Base-by-base conservation (phyloP, 2,329 filamentous ascomycete species). In the Botrytis squamosa region DNA sequence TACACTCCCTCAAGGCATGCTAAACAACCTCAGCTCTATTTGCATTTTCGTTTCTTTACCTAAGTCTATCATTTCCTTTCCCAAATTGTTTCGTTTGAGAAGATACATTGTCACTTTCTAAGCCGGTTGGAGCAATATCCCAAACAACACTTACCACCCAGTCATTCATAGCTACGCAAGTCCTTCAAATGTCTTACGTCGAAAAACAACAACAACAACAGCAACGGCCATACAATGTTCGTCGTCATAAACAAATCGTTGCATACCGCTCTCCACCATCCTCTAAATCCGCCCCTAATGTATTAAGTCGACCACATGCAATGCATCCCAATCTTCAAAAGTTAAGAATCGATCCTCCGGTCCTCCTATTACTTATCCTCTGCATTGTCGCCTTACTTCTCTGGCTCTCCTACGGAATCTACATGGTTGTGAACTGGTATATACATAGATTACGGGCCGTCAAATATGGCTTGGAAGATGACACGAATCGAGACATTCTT, bases 321-420 rank as follows among this genome's bases (percentile, higher is more conserved):
- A 68, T 57, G 49, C 49, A 68, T 33, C 66, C 66, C 36, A 68
- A 57, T n/a, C 49, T 42, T 12, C 66, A 57, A 42, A 68, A 68
- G n/a, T 49, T 68, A 33, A 68, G 66, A 42, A 68, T 68, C 10
- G 66, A 68, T 38, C n/a, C 49, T 25, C 66, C 66, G 1, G 38
- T 68, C n/a, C 66, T 68, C 9, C 18, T 68, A 8, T 3, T 68
- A 42, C 66, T 68, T 10, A 57, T 57, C 6, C 9, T 68, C 66
- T 57, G 49, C 29, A 42, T 68, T 25, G n/a, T 57, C 36, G 66
- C 49, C 3, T 22, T 68, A 25, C 49, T 57, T 12, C 66, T 68
- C 20, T 68, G 66, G 66, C 66, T 68, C 25, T 68, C 49, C 4
- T 68, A 44, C 10, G 66, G 49, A 29, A 14, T 33, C 8, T 68